Evolutionary conservation across 2,329 filamentous ascomycete species (phyloP).

Genomic region (Graphiopsis chlorocephala): DNA sequence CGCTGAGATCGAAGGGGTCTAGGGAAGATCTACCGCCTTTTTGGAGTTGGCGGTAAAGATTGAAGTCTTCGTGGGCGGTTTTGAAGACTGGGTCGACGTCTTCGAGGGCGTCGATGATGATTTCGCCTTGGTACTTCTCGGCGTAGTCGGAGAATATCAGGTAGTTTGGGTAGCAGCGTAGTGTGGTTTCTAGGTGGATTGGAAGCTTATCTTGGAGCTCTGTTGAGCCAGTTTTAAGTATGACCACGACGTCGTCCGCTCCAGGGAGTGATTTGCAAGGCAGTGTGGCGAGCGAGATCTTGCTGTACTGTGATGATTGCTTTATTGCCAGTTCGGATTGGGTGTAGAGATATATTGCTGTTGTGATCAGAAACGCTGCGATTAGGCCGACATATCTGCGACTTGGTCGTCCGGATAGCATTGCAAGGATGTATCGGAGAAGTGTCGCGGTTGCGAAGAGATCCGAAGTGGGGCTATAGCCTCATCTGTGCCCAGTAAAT

Average conservation of each 20-base stretch:
- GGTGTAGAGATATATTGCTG: neutral
- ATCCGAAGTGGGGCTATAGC: neutral
- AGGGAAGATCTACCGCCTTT: conserved; percentile 19
- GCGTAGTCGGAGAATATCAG: conserved; percentile 40
- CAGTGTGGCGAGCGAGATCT: neutral
- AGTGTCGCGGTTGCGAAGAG: neutral
- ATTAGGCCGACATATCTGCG: neutral
- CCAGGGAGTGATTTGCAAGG: conserved; percentile 22
- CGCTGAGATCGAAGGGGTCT: conserved; percentile 16
- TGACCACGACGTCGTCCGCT: conserved; percentile 51
- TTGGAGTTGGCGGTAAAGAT: conserved; percentile 28
- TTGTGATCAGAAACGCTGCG: neutral
- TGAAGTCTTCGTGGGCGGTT: conserved; percentile 27
- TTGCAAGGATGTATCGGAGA: neutral
- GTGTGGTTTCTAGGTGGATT: conserved; percentile 34
- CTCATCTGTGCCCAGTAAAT: neutral
- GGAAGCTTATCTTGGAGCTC: conserved; percentile 32
- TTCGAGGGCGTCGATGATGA: conserved; percentile 32
- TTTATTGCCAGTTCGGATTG: neutral
- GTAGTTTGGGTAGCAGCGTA: conserved; percentile 34
- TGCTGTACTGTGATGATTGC: no score
- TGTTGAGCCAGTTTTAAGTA: conserved; percentile 42
- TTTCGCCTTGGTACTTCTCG: conserved; percentile 35
- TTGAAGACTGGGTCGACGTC: conserved; percentile 21
- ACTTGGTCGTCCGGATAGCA: neutral